Percentiles rank a stretch among this genome's conserved stretches.
Conservation (phyloP, 1,139 yeast genomes). For the Hansenula lynferdii region DNA sequence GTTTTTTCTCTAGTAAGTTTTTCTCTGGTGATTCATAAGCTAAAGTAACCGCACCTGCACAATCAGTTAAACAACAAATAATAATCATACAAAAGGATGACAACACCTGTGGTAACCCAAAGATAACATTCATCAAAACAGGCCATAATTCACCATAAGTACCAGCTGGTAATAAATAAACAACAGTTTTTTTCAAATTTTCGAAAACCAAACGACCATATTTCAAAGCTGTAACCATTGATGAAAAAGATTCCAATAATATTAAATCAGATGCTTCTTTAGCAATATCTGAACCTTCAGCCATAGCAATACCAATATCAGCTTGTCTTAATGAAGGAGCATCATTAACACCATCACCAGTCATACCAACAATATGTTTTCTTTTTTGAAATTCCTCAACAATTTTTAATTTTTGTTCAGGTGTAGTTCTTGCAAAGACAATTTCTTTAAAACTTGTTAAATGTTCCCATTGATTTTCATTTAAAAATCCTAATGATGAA, state of each 20-base stretch:
- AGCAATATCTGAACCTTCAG: constrained; percentile 51
- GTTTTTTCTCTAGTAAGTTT: constrained; percentile 38
- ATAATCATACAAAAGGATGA: constrained; percentile 50
- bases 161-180: constrained; percentile 51
- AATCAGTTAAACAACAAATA: constrained; percentile 45
- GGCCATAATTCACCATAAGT: constrained; percentile 51
- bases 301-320: constrained; percentile 49
- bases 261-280: constrained; percentile 52
- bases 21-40: constrained; percentile 43
- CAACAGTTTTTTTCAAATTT: constrained; percentile 44
- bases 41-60: constrained; percentile 40
- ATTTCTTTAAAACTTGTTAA: constrained; percentile 35
- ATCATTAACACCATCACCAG: constrained; percentile 53
- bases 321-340: constrained; percentile 49
- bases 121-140: constrained; percentile 40
- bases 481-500: constrained; percentile 31
- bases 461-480: constrained; percentile 40
- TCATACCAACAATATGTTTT: constrained; percentile 43
- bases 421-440: constrained; percentile 50
- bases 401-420: constrained; percentile 46
- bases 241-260: constrained; percentile 37
- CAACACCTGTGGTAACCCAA: constrained; percentile 47
- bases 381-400: constrained; percentile 44
- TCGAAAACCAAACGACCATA: constrained; percentile 49
- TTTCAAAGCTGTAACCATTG: constrained; percentile 43